These are phyloP conservation scores for Colletotrichum camelliae DNA, from an alignment of 2,329 filamentous ascomycete species.

Conservation along the genomic window DNA sequence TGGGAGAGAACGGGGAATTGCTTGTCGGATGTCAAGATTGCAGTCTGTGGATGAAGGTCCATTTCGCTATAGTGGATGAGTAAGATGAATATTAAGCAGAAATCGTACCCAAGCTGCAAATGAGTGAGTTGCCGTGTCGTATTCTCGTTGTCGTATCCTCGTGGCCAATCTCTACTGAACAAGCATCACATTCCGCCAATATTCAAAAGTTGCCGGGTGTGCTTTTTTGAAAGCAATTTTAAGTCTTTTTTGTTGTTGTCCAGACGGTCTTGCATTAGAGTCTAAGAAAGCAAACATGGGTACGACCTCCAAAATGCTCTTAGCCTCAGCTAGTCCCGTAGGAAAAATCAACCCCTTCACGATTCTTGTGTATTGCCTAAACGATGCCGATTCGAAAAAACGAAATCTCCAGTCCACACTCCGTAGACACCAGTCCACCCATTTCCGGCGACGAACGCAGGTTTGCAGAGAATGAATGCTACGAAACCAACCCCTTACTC, in stretches of 20 bases:
- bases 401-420: slow-evolving; percentile 65
- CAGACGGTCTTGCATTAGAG: slow-evolving; percentile 62
- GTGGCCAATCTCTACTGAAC: no score
- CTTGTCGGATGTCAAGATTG: slow-evolving; percentile 71
- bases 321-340: slow-evolving; percentile 42
- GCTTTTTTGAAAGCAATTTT: slow-evolving; percentile 47
- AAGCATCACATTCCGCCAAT: slow-evolving; percentile 13
- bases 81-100: background rate
- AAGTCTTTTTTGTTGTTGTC: slow-evolving; percentile 58
- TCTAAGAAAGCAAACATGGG: slow-evolving; percentile 58
- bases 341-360: slow-evolving; percentile 40
- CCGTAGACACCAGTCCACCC: slow-evolving; percentile 67
- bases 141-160: background rate
- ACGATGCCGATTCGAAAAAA: slow-evolving; percentile 56
- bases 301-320: slow-evolving; percentile 54
- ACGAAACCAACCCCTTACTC: slow-evolving; percentile 50
- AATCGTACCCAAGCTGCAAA: background rate
- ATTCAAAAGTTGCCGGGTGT: background rate
- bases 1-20: slow-evolving; percentile 62
- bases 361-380: slow-evolving; percentile 50
- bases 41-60: slow-evolving; percentile 69
- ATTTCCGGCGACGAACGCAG: slow-evolving; percentile 47
- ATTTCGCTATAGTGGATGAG: slow-evolving; percentile 60
- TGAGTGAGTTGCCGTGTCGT: background rate
- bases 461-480: slow-evolving; percentile 28